Conservation (phyloP, 371 early-diverging fungal genomes). For the Basidiobolus meristosporus region DNA sequence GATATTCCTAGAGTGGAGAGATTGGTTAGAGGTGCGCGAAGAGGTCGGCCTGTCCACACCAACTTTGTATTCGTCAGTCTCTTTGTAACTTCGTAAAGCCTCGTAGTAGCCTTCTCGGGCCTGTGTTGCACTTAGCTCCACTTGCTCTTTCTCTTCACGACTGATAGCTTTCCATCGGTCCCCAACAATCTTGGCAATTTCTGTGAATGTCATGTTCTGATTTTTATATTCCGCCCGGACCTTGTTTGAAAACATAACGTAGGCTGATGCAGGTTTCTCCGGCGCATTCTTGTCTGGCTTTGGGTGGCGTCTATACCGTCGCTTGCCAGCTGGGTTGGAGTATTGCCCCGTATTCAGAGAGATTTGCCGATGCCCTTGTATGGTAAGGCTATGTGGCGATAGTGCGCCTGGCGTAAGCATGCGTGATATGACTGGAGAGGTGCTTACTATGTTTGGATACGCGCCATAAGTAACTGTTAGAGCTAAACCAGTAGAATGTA, state of each 20-base stretch:
- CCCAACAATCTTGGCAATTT: constrained; percentile 25
- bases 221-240: constrained; percentile 19
- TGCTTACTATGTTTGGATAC: no score
- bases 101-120: constrained; percentile 16
- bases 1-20: constrained; percentile 11
- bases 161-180: constrained; percentile 17
- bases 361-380: not conserved
- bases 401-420: not conserved
- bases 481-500: no score
- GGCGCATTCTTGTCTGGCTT: constrained; percentile 28
- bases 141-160: constrained; percentile 8
- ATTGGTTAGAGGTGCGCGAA: no score
- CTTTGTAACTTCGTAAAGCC: constrained; percentile 14
- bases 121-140: constrained; percentile 14
- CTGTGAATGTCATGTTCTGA: constrained; percentile 20
- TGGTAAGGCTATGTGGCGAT: not conserved
- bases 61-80: constrained; percentile 15
- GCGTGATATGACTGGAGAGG: no score
- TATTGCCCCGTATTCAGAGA: constrained; percentile 7
- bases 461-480: no score
- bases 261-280: constrained; percentile 26
- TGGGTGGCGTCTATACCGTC: constrained; percentile 25
- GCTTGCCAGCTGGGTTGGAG: constrained; percentile 9
- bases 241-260: constrained; percentile 28
- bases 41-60: no score